These are phyloP conservation scores for Lachancea sp. DNA, from an alignment of 805 yeast genomes.

Conservation along the genomic window DNA sequence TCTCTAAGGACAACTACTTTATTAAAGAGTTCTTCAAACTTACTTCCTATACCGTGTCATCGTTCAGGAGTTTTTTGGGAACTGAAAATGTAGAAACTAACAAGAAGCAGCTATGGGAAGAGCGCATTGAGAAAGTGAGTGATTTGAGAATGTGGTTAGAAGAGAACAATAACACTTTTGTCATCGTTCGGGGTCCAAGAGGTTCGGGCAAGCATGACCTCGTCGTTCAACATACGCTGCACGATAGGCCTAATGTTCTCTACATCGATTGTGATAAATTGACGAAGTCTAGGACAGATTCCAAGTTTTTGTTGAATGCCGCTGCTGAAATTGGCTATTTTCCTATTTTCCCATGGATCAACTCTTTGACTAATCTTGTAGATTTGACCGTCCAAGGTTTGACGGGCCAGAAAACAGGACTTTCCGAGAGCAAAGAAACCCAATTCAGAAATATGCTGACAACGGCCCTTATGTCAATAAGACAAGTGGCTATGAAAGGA, in stretches of 20 bases:
- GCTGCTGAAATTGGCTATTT: slow-evolving; percentile 81
- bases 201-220: slow-evolving; percentile 91
- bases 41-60: slow-evolving; percentile 34
- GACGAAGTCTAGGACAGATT: slow-evolving; percentile 67
- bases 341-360: slow-evolving; percentile 92
- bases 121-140: slow-evolving; percentile 59
- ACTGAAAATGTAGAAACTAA: slow-evolving; percentile 27
- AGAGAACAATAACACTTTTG: slow-evolving; percentile 87
- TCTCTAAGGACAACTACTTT: slow-evolving; percentile 41
- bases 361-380: slow-evolving; percentile 65
- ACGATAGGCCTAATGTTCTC: slow-evolving; percentile 54
- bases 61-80: slow-evolving; percentile 34
- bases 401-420: slow-evolving; percentile 90
- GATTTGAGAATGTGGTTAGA: slow-evolving; percentile 72
- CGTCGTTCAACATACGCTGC: slow-evolving; percentile 60
- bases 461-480: slow-evolving; percentile 65
- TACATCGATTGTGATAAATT: slow-evolving; percentile 74
- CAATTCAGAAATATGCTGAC: slow-evolving; percentile 77
- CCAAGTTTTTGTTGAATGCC: slow-evolving; percentile 55
- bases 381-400: slow-evolving; percentile 85
- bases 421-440: slow-evolving; percentile 73
- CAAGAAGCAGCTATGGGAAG: slow-evolving; percentile 51
- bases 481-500: slow-evolving; percentile 51
- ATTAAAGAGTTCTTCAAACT: slow-evolving; percentile 34
- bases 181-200: slow-evolving; percentile 84